These are phyloP conservation scores for Fusarium chlamydosporum DNA, from an alignment of 2,329 filamentous ascomycete genomes.

Conservation along the genomic window DNA sequence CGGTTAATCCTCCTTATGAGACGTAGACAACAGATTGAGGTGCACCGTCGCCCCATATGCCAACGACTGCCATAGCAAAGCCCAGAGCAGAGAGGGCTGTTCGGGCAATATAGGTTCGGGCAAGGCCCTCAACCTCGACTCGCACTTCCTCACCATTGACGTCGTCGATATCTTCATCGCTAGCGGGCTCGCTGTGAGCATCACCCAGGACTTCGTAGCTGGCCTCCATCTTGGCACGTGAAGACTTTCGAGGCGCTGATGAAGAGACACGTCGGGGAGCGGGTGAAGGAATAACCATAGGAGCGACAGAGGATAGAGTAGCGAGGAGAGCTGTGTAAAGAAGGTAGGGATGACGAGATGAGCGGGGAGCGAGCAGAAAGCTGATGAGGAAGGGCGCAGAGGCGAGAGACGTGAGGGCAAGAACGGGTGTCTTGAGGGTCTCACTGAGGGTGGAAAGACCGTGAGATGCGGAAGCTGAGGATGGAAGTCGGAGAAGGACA, in stretches of 20 bases:
- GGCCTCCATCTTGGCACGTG: slow-evolving; percentile 71
- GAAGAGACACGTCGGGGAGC: slow-evolving; percentile 48
- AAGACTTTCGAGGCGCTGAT: slow-evolving; percentile 52
- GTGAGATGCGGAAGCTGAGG: slow-evolving; percentile 77
- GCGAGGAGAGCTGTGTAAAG: slow-evolving; percentile 84
- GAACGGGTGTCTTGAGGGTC: slow-evolving; percentile 74
- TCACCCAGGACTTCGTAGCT: slow-evolving; percentile 79
- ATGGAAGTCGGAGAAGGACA: slow-evolving; percentile 83
- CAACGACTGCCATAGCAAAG: slow-evolving; percentile 73
- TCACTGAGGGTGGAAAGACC: slow-evolving; percentile 77
- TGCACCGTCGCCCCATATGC: slow-evolving; percentile 75
- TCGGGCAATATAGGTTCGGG: slow-evolving; percentile 67
- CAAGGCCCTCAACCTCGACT: slow-evolving; percentile 68
- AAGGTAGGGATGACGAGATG: slow-evolving; percentile 87
- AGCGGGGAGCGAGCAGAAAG: slow-evolving; percentile 80
- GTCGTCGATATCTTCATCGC: slow-evolving; percentile 66
- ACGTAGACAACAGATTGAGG: slow-evolving; percentile 54
- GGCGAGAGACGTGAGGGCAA: slow-evolving; percentile 77
- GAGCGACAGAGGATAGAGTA: slow-evolving; percentile 70
- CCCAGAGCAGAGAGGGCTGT: slow-evolving; percentile 68
- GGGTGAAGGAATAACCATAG: slow-evolving; percentile 61
- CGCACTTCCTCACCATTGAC: slow-evolving; percentile 75
- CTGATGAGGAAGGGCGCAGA: slow-evolving; percentile 81
- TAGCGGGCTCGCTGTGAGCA: slow-evolving; percentile 63
- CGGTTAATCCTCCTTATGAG: slow-evolving; percentile 44